phyloP scores from a whole-genome alignment of 2,329 filamentous ascomycete genomes.

The Endoconidiophora polonica region DNA sequence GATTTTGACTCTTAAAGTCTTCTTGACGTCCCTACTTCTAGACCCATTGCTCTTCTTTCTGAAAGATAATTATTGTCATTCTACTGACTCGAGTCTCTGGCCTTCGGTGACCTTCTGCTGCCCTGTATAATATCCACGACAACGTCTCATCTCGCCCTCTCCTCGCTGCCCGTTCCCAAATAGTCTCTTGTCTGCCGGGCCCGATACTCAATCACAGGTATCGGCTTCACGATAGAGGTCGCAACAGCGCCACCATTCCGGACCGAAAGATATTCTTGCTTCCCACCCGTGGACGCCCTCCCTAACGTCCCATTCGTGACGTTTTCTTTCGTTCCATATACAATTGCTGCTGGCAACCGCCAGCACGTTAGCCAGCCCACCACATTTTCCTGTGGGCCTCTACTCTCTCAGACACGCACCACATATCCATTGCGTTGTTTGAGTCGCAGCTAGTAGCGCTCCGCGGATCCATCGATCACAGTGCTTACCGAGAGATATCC shows the following conservation, averaged over 20 bases:
- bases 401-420: slow-evolving; percentile 92
- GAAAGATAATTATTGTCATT: too few species aligned
- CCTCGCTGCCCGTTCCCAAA: slow-evolving; percentile 12
- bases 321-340: slow-evolving; percentile 28
- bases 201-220: slow-evolving; percentile 70
- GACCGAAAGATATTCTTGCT: slow-evolving; percentile 67
- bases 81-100: too few species aligned
- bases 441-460: slow-evolving; percentile 85
- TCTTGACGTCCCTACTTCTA: too few species aligned
- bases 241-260: slow-evolving; percentile 67
- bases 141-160: slow-evolving; percentile 16
- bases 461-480: slow-evolving; percentile 43
- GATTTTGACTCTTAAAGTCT: neutral
- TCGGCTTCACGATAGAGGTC: slow-evolving; percentile 62
- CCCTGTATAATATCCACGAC: too few species aligned
- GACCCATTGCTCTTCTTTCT: too few species aligned
- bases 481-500: slow-evolving; percentile 7
- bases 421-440: slow-evolving; percentile 66
- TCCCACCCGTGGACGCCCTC: slow-evolving; percentile 69
- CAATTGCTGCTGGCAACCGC: slow-evolving; percentile 66
- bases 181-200: slow-evolving; percentile 44
- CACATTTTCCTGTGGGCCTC: slow-evolving; percentile 65
- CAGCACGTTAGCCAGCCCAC: slow-evolving; percentile 50
- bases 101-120: too few species aligned
- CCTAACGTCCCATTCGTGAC: slow-evolving; percentile 65